These are phyloP conservation scores for Aspergillus wentii DNA, from an alignment of 495 filamentous ascomycete genomes.

Conservation along the genomic window DNA sequence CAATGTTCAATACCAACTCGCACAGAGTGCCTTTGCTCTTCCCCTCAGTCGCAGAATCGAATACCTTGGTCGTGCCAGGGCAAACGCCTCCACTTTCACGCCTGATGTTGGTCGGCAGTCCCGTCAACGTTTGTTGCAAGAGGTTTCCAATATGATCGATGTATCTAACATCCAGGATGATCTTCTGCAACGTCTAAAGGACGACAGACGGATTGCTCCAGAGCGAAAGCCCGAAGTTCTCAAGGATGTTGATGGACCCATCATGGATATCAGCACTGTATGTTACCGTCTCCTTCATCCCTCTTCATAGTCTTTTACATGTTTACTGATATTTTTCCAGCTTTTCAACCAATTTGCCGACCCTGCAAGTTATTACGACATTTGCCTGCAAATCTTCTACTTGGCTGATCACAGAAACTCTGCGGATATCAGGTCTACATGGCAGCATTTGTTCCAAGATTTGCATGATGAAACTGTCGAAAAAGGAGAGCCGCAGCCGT, in stretches of 20 bases:
- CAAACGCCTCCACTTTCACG: conserved; percentile 75
- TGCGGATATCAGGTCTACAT: conserved; percentile 74
- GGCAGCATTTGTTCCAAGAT: conserved; percentile 73
- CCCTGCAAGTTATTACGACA: conserved; percentile 81
- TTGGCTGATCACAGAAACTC: conserved; percentile 81
- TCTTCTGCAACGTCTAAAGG: conserved; percentile 70
- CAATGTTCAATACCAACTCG: conserved; percentile 76
- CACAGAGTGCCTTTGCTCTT: conserved; percentile 71
- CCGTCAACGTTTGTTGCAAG: conserved; percentile 72
- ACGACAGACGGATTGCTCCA: conserved; percentile 59
- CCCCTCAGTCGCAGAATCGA: conserved; percentile 75
- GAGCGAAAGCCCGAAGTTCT: conserved; percentile 58
- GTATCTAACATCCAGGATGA: conserved; percentile 95
- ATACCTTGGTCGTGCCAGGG: conserved; percentile 81
- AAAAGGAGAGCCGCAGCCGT: conserved; percentile 56
- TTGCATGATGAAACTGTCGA: conserved; percentile 59
- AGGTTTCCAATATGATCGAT: conserved; percentile 82
- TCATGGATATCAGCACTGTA: conserved; percentile 70
- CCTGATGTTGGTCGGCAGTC: conserved; percentile 66
- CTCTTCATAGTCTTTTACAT: neutral
- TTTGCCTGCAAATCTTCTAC: conserved; percentile 87
- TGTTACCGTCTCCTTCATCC: conserved; percentile 20
- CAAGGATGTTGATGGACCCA: conserved; percentile 63
- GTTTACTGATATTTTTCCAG: conserved; percentile 34
- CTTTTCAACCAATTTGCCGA: conserved; percentile 90